phyloP scores from a whole-genome alignment of 2,329 filamentous ascomycete species.

The Trichoderma simmonsii region DNA sequence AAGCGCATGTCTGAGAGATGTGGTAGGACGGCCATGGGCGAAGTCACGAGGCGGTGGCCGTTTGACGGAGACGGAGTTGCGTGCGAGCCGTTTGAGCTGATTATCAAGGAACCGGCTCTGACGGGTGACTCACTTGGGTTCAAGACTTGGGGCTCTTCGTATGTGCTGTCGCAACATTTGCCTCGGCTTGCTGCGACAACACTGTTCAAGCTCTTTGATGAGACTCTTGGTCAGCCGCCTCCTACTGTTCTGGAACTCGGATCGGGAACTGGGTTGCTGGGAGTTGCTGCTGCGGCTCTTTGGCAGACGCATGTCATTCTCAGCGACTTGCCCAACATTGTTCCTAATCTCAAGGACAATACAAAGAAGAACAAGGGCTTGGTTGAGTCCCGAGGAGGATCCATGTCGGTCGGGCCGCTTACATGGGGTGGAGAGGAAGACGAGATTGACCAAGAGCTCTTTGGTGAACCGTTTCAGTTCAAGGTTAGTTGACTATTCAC shows the following conservation, averaged over 20 bases:
- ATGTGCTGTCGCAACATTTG: constrained; percentile 75
- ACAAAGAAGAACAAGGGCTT: constrained; percentile 58
- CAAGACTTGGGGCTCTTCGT: constrained; percentile 95
- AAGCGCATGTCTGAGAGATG: constrained; percentile 79
- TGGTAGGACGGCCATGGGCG: constrained; percentile 63
- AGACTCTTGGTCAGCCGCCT: constrained; percentile 30
- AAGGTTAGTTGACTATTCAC: constrained; percentile 34
- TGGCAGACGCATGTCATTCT: constrained; percentile 66
- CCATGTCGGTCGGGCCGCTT: constrained; percentile 61
- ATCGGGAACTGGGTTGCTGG: constrained; percentile 86
- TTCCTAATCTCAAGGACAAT: constrained; percentile 77
- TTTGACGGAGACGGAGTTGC: constrained; percentile 34
- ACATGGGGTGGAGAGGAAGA: constrained; percentile 65
- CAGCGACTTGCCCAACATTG: constrained; percentile 81
- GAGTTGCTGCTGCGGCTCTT: constrained; percentile 74
- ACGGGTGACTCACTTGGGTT: constrained; percentile 85
- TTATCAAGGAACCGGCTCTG: constrained; percentile 80
- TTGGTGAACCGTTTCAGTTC: constrained; percentile 49
- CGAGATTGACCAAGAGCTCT: constrained; percentile 44
- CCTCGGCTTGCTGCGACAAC: constrained; percentile 43
- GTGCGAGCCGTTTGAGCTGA: constrained; percentile 56
- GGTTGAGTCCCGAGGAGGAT: constrained; percentile 54
- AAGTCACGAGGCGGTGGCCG: constrained; percentile 54
- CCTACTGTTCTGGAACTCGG: constrained; percentile 70
- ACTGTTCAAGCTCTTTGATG: constrained; percentile 45